These are phyloP conservation scores for Paramecium octaurelia DNA, from an alignment of 73 alveolate species.

Conservation along the genomic window DNA sequence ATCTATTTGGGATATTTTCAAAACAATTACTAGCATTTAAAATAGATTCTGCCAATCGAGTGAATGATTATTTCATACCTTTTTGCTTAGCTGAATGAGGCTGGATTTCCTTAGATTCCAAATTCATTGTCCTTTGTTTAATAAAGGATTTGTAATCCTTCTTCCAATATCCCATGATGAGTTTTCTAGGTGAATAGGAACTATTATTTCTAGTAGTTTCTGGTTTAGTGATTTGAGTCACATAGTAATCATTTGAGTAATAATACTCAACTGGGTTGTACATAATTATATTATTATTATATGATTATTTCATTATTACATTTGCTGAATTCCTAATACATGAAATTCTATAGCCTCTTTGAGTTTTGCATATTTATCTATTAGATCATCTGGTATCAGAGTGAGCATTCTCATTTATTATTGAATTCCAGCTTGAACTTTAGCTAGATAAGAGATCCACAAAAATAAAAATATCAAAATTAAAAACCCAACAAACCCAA, in stretches of 20 bases:
- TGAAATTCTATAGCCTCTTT: not conserved
- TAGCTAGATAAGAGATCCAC: constrained; percentile 1
- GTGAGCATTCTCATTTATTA: constrained; percentile 31
- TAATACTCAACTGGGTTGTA: constrained; percentile 1
- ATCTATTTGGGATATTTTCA: constrained; percentile 10
- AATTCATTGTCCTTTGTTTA: not conserved
- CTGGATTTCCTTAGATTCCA: not conserved
- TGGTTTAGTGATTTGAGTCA: not conserved
- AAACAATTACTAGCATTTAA: constrained; percentile 24
- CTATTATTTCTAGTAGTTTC: not conserved
- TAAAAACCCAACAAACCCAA: constrained; percentile 20
- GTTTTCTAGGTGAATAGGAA: not conserved
- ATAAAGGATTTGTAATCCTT: not conserved
- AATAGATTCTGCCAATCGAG: not conserved
- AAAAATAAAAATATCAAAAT: not conserved
- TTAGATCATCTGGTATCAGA: not conserved
- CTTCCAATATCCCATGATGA: constrained; percentile 20
- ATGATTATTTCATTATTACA: not conserved
- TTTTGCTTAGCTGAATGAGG: not conserved
- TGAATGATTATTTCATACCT: not conserved
- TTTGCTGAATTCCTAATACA: not conserved
- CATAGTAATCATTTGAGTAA: not conserved
- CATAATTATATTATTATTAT: not conserved
- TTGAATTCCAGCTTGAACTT: not conserved
- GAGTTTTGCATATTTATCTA: not conserved